Evolutionary conservation across 2,329 filamentous ascomycete species (phyloP).

Genomic region (Clarireedia monteithiana): DNA sequence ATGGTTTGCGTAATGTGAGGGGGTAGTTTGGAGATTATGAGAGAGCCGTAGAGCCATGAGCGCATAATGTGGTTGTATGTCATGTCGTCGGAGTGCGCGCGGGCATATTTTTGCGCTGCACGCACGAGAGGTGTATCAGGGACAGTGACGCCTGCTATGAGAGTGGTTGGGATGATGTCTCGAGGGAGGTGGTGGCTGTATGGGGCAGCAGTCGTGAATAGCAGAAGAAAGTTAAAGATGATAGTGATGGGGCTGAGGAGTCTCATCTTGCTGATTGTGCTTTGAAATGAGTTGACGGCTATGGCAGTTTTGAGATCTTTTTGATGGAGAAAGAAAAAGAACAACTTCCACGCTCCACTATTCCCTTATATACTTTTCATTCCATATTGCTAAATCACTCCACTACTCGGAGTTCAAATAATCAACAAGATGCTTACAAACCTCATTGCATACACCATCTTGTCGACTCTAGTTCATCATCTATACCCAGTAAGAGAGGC

Average conservation of each 20-base stretch:
- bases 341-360: no score
- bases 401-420: background rate
- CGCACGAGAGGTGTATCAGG: constrained; percentile 32
- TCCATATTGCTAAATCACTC: background rate
- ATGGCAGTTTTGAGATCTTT: no score
- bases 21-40: constrained; percentile 21
- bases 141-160: constrained; percentile 30
- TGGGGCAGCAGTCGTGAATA: background rate
- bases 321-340: no score
- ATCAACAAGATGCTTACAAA: background rate
- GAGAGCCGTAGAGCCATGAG: constrained; percentile 31
- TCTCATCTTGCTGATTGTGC: no score
- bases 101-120: constrained; percentile 29
- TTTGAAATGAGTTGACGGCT: no score
- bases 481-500: no score
- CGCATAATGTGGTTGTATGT: constrained; percentile 35
- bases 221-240: background rate
- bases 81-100: constrained; percentile 23
- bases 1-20: background rate
- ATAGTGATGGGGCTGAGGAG: no score
- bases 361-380: background rate
- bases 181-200: background rate
- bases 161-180: constrained; percentile 18
- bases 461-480: no score
- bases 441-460: background rate